phyloP scores from a whole-genome alignment of 768 basidiomycete species.

The Daedaleopsis nitida region DNA sequence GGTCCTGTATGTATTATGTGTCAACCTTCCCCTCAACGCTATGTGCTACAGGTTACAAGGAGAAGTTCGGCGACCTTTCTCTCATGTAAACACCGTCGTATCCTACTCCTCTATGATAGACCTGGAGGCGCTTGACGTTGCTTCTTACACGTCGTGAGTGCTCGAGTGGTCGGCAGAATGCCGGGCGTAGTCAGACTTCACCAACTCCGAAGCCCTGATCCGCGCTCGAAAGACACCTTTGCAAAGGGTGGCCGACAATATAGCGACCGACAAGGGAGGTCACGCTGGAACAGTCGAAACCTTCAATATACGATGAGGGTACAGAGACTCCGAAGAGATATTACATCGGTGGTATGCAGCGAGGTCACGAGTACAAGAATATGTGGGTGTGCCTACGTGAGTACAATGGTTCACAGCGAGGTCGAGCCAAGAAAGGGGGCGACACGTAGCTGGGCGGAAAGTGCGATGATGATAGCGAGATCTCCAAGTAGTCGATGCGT shows the following conservation, averaged over 20 bases:
- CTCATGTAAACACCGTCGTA: conserved; percentile 63
- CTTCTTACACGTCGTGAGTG: conserved; percentile 1
- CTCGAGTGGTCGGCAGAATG: neutral
- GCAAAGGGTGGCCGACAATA: neutral
- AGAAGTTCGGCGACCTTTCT: conserved; percentile 95
- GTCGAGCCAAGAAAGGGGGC: neutral
- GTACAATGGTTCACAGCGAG: neutral
- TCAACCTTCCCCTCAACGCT: conserved; percentile 6
- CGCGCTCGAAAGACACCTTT: neutral
- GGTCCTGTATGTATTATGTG: neutral
- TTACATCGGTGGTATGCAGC: conserved; percentile 23
- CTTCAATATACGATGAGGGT: conserved; percentile 16
- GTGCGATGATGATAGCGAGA: neutral
- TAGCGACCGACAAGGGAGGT: neutral
- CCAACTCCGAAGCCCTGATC: neutral
- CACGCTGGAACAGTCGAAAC: conserved; percentile 4
- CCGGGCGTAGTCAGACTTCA: neutral
- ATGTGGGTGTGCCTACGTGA: neutral
- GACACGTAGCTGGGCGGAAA: too few relatives aligned
- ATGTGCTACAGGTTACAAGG: conserved; percentile 70
- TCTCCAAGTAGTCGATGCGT: conserved; percentile 9
- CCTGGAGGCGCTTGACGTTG: conserved; percentile 15
- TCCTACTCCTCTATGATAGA: conserved; percentile 17
- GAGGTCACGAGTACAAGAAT: conserved; percentile 7
- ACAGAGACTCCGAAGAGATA: conserved; percentile 22